Evolutionary conservation across 2,329 filamentous ascomycete species (phyloP).

Genomic region (Domatiomyces catenatus): DNA sequence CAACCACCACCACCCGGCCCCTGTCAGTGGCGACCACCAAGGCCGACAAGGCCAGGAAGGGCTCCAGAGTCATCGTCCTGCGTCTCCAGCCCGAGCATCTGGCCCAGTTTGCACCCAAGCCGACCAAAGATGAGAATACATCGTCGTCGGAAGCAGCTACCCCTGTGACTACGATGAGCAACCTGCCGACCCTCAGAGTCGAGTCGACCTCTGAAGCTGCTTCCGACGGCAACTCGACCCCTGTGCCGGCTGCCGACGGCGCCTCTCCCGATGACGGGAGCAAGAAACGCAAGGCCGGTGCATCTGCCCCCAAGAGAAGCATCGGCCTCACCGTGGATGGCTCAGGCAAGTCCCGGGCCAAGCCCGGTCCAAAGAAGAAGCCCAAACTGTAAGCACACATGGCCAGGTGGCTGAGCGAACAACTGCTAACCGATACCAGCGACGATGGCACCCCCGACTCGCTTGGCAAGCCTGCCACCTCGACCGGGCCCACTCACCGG

Average conservation of each 20-base stretch:
- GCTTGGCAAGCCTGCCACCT: slow-evolving; percentile 26
- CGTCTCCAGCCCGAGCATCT: slow-evolving; percentile 11
- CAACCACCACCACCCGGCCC: slow-evolving; percentile 18
- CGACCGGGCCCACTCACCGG: slow-evolving; percentile 47
- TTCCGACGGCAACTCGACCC: slow-evolving; percentile 19
- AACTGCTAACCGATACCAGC: slow-evolving; percentile 20
- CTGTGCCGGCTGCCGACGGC: slow-evolving; percentile 28
- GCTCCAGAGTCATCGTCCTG: slow-evolving; percentile 9
- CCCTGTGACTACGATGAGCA: slow-evolving; percentile 17
- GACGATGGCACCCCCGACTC: slow-evolving; percentile 36
- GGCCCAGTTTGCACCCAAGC: slow-evolving; percentile 3
- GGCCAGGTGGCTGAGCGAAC: slow-evolving; percentile 2
- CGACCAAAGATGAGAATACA: slow-evolving; percentile 20
- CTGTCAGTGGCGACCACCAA: slow-evolving; percentile 17
- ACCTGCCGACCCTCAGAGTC: slow-evolving; percentile 27
- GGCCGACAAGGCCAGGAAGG: slow-evolving; percentile 20
- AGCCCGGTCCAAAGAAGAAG: slow-evolving; percentile 95
- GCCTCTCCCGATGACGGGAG: slow-evolving; percentile 35
- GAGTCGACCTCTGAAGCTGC: slow-evolving; percentile 26
- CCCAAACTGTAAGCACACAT: slow-evolving; percentile 64
- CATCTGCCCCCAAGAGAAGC: slow-evolving; percentile 47
- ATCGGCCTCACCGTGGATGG: slow-evolving; percentile 39
- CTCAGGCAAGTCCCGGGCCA: slow-evolving; percentile 56
- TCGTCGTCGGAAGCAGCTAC: slow-evolving; percentile 25
- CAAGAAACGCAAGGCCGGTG: slow-evolving; percentile 64